Conservation (phyloP, 2,329 filamentous ascomycete genomes). For the Alternaria novae-zelandiae region DNA sequence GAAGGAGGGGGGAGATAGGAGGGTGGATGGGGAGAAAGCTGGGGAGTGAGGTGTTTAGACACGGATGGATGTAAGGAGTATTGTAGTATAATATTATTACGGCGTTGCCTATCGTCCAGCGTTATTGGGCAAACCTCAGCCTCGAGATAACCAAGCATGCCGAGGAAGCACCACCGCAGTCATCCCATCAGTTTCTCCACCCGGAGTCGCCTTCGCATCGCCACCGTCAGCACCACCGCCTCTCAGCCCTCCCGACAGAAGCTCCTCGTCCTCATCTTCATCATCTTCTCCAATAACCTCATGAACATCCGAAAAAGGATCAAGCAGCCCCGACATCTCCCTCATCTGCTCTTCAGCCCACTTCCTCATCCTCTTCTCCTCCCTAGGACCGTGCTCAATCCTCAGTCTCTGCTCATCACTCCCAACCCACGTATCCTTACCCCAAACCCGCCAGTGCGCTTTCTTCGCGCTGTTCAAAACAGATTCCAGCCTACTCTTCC, state of each 20-base stretch:
- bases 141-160: background rate
- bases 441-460: background rate
- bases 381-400: background rate
- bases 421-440: background rate
- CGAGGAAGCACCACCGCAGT: background rate
- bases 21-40: background rate
- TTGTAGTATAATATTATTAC: background rate
- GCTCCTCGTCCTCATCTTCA: background rate
- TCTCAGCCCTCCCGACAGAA: background rate
- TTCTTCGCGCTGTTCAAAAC: background rate
- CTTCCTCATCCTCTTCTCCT: background rate
- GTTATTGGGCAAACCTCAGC: background rate
- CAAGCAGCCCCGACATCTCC: background rate
- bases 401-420: background rate
- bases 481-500: background rate
- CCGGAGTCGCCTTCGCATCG: background rate
- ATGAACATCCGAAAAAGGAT: background rate
- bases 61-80: background rate
- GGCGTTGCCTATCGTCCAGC: fast-evolving
- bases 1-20: background rate
- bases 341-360: background rate
- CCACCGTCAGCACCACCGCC: background rate
- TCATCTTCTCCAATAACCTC: background rate
- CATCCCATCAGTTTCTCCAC: background rate
- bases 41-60: background rate